A percentile compares a stretch with the other conserved stretches of the same genome.
These are phyloP conservation scores for Vaccinium macrocarpon DNA, from an alignment of 148 eudicot species.

Conservation along the genomic window DNA sequence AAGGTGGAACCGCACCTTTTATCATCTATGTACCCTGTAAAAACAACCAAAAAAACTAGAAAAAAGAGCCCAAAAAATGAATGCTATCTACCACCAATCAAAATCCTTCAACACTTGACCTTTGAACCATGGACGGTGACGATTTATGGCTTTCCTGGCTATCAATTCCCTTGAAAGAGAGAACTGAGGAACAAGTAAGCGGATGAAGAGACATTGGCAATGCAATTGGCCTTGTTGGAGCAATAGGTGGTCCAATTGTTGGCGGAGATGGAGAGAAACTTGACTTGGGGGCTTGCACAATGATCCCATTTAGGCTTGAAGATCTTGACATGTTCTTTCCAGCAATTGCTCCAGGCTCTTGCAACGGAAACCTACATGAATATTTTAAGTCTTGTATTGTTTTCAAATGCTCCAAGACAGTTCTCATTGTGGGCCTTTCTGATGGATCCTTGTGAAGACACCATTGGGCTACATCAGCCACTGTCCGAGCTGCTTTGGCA, in stretches of 20 bases:
- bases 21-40: slow-evolving; percentile 23
- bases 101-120: slow-evolving; percentile 83
- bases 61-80: slow-evolving; percentile 17
- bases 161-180: slow-evolving; percentile 48
- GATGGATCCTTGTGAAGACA: slow-evolving; percentile 93
- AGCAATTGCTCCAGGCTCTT: slow-evolving; percentile 63
- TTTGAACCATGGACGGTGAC: slow-evolving; percentile 44
- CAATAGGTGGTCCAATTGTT: slow-evolving; percentile 29
- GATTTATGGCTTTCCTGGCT: slow-evolving; percentile 49
- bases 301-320: slow-evolving; percentile 63
- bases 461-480: slow-evolving; percentile 79
- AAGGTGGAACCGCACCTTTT: slow-evolving; percentile 8
- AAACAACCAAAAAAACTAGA: slow-evolving; percentile 14
- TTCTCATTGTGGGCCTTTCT: slow-evolving; percentile 94
- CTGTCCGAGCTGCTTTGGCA: slow-evolving; percentile 67
- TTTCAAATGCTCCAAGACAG: slow-evolving; percentile 56
- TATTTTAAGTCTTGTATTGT: slow-evolving; percentile 73
- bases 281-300: slow-evolving; percentile 36
- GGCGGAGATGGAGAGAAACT: slow-evolving; percentile 58
- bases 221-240: slow-evolving; percentile 35
- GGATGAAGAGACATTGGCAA: slow-evolving; percentile 50
- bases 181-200: slow-evolving; percentile 49
- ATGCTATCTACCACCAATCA: slow-evolving; percentile 47
- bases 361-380: slow-evolving; percentile 72
- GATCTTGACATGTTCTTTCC: slow-evolving; percentile 72